These are phyloP conservation scores for Cystoderma amianthinum DNA, from an alignment of 768 basidiomycete genomes.

Conservation along the genomic window DNA sequence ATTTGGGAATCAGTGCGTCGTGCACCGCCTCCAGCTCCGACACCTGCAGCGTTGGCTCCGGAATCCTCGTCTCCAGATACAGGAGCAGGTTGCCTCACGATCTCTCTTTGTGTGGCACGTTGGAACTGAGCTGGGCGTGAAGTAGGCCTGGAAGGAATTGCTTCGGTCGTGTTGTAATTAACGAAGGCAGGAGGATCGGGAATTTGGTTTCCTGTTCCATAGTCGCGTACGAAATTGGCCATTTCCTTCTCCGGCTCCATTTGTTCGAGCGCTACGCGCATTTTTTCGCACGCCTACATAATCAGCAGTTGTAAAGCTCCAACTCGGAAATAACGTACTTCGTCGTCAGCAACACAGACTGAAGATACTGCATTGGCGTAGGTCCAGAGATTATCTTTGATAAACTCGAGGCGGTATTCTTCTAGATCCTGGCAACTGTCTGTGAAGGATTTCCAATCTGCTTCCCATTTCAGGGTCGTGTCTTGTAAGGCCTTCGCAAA, in stretches of 20 bases:
- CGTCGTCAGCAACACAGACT: conserved; percentile 92
- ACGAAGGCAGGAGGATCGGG: conserved; percentile 86
- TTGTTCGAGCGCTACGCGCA: conserved; percentile 81
- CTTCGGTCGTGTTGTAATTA: conserved; percentile 67
- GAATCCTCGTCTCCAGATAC: conserved; percentile 34
- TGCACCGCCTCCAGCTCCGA: conserved; percentile 57
- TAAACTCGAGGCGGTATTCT: conserved; percentile 89
- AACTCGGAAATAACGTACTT: conserved; percentile 65
- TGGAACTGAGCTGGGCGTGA: conserved; percentile 52
- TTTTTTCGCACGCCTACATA: conserved; percentile 80
- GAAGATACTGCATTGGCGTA: conserved; percentile 96
- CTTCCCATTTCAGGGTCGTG: conserved; percentile 83
- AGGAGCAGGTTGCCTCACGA: conserved; percentile 17
- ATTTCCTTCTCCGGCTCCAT: conserved; percentile 86
- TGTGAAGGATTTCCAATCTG: conserved; percentile 90
- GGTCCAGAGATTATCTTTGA: conserved; percentile 93
- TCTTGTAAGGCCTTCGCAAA: conserved; percentile 76
- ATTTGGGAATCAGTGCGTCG: conserved; percentile 27
- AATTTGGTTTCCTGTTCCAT: conserved; percentile 83
- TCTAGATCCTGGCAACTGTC: conserved; percentile 95
- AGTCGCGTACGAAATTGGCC: conserved; percentile 82
- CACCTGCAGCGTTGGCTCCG: conserved; percentile 54
- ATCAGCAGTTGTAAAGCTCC: background rate
- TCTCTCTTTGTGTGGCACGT: conserved; percentile 34
- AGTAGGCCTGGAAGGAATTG: conserved; percentile 52